Evolutionary conservation across 192 early-diverging fungal genomes (phyloP).

Genomic region (Phlyctochytrium arcticum): DNA sequence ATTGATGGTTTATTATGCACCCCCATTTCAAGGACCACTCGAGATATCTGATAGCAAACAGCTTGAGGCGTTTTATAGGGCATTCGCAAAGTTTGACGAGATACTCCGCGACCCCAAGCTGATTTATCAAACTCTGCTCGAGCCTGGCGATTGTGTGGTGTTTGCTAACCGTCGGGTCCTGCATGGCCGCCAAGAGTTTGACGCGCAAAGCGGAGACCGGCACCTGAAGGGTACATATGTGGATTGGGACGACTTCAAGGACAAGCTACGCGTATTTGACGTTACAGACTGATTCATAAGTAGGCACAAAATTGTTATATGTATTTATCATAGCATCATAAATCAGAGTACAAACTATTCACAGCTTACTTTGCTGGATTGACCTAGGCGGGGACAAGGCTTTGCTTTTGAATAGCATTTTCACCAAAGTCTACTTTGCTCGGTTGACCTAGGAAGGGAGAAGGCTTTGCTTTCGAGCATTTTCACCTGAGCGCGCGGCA

Average conservation of each 20-base stretch:
- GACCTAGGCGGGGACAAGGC: not conserved
- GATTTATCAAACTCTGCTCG: constrained; percentile 55
- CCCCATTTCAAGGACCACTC: constrained; percentile 81
- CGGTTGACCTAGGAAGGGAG: not conserved
- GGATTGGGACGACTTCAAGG: constrained; percentile 53
- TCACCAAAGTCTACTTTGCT: too few species aligned
- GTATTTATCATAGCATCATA: too few species aligned
- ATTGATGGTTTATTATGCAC: constrained; percentile 65
- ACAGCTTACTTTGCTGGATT: too few species aligned
- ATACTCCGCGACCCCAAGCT: constrained; percentile 54
- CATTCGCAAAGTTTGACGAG: constrained; percentile 57
- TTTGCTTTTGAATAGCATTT: not conserved
- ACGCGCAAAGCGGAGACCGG: constrained; percentile 64
- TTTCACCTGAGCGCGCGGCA: not conserved
- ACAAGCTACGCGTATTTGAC: constrained; percentile 22
- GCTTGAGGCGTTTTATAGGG: constrained; percentile 58
- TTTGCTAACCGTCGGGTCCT: constrained; percentile 77
- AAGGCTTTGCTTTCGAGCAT: not conserved
- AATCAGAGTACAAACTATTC: too few species aligned
- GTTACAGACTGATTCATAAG: not conserved
- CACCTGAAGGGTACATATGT: constrained; percentile 70
- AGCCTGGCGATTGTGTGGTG: constrained; percentile 67
- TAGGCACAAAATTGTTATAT: too few species aligned
- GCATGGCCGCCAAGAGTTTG: constrained; percentile 73
- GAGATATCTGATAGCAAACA: constrained; percentile 37